phyloP scores from a whole-genome alignment of 352 stramenopile genomes.

The Phytopythium chamaehyphon region DNA sequence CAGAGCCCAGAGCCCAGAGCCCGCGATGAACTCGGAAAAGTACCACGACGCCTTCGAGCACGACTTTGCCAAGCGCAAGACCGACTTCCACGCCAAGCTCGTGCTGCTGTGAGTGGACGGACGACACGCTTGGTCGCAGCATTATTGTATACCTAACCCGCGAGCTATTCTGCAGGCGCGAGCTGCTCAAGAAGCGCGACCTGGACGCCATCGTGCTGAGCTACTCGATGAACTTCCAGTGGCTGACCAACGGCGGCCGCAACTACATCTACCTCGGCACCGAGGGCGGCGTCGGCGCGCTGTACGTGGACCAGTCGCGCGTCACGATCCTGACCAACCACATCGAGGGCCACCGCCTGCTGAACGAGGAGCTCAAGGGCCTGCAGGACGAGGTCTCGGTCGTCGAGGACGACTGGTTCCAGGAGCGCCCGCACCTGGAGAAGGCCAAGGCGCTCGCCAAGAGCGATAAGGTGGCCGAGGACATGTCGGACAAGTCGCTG shows the following conservation, averaged over 20 bases:
- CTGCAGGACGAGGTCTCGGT: constrained; percentile 39
- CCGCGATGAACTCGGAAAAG: constrained; percentile 52
- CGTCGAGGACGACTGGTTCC: constrained; percentile 55
- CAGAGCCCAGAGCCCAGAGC: no score
- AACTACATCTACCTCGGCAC: constrained; percentile 65
- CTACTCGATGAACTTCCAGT: constrained; percentile 61
- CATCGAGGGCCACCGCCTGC: constrained; percentile 65
- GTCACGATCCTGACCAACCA: constrained; percentile 63
- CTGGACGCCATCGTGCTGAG: constrained; percentile 52
- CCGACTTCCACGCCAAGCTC: constrained; percentile 45
- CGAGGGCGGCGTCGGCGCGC: constrained; percentile 45
- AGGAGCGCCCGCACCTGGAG: constrained; percentile 19
- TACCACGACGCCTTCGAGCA: constrained; percentile 56
- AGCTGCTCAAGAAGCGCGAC: constrained; percentile 1
- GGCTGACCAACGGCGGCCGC: constrained; percentile 52
- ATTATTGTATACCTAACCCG: no score
- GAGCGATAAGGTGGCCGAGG: constrained; percentile 16
- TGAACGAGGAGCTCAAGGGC: constrained; percentile 61
- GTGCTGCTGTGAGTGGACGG: constrained; percentile 25
- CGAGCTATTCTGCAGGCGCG: neutral
- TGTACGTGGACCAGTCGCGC: constrained; percentile 50
- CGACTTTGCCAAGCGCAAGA: constrained; percentile 34
- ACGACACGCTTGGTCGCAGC: no score
- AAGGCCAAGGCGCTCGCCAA: constrained; percentile 32
- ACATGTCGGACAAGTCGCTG: constrained; percentile 21